A percentile compares a stretch with the other conserved stretches of the same genome.
Conservation (phyloP, 306 rosid genomes). For the Pyrus bretschneideri region DNA sequence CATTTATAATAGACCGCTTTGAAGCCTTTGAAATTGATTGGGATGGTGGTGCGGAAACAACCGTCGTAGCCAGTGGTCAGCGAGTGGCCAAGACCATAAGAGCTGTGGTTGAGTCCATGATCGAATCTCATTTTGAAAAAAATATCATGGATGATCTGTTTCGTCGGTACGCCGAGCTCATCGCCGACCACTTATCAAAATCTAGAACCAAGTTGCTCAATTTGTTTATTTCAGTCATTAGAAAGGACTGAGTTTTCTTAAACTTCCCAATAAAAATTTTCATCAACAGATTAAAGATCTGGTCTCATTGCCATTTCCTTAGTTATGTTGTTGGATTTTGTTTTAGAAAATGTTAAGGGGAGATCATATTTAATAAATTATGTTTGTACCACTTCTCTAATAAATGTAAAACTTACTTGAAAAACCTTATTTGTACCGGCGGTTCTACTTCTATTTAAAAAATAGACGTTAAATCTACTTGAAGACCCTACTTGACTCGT, state of each 20-base stretch:
- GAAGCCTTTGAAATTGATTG: conserved; percentile 48
- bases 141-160: conserved; percentile 51
- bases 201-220: conserved; percentile 32
- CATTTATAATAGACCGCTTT: conserved; percentile 35
- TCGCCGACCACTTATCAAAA: conserved; percentile 36
- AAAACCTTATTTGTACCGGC: too few species aligned
- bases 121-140: conserved; percentile 51
- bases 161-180: conserved; percentile 18
- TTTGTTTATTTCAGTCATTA: conserved; percentile 45
- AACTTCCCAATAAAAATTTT: too few species aligned
- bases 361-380: too few species aligned
- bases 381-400: too few species aligned
- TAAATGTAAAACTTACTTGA: too few species aligned
- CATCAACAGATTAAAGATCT: too few species aligned
- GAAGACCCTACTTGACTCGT: too few species aligned
- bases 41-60: conserved; percentile 25
- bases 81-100: conserved; percentile 44
- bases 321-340: too few species aligned
- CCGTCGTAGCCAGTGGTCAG: conserved; percentile 20
- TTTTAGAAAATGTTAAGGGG: too few species aligned
- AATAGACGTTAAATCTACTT: too few species aligned
- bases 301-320: too few species aligned
- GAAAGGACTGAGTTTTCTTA: background rate
- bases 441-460: too few species aligned
- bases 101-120: conserved; percentile 71